These are phyloP conservation scores for Leccinum huronense DNA, from an alignment of 1,284 basidiomycete genomes.

Conservation along the genomic window DNA sequence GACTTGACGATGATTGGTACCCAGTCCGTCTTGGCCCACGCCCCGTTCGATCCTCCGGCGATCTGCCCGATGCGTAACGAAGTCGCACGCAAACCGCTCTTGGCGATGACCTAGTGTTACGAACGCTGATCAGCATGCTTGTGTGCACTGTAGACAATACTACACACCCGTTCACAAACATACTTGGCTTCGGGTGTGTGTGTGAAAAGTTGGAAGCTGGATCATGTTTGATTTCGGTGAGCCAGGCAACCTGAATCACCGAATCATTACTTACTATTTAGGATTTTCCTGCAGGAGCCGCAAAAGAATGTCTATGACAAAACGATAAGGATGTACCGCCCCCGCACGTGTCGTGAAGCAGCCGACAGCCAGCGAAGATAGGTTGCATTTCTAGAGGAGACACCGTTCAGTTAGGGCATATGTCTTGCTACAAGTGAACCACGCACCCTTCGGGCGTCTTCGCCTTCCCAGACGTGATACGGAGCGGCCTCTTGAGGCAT, in stretches of 20 bases:
- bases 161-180: constrained; percentile 13
- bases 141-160: not conserved
- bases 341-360: constrained; percentile 50
- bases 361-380: constrained; percentile 44
- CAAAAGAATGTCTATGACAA: constrained; percentile 50
- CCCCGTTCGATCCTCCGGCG: constrained; percentile 28
- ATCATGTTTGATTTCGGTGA: constrained; percentile 1
- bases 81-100: constrained; percentile 25
- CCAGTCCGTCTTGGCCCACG: constrained; percentile 37
- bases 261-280: constrained; percentile 36
- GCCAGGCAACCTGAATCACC: not conserved
- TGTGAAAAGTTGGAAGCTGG: constrained; percentile 50
- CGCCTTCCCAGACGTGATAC: constrained; percentile 39
- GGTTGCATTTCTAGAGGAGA: constrained; percentile 40
- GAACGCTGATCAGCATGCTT: not conserved
- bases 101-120: constrained; percentile 24
- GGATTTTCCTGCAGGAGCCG: constrained; percentile 46
- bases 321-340: constrained; percentile 57
- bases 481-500: constrained; percentile 43
- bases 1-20: constrained; percentile 35
- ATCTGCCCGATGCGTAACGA: constrained; percentile 37
- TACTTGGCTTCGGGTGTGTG: constrained; percentile 40
- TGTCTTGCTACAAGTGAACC: not conserved
- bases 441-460: constrained; percentile 38
- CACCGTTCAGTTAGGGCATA: constrained; percentile 1